Evolutionary conservation across 1,284 basidiomycete species (phyloP).

Genomic region (Entoloma clypeatum): DNA sequence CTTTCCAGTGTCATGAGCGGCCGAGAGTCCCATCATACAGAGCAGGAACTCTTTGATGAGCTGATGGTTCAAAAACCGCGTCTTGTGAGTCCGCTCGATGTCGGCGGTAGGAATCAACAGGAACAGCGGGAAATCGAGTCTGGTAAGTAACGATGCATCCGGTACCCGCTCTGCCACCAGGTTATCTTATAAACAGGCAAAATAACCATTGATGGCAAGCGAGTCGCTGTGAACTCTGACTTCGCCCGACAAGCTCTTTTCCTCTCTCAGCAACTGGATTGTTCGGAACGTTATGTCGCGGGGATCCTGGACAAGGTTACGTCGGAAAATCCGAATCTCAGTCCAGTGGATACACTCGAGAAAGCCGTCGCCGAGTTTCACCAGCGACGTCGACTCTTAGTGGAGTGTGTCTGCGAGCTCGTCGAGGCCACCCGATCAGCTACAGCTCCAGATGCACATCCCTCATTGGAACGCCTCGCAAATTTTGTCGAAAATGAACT

Average conservation of each 20-base stretch:
- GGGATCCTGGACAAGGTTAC: conserved; percentile 64
- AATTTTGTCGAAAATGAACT: conserved; percentile 54
- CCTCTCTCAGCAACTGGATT: conserved; percentile 71
- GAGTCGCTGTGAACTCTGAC: conserved; percentile 64
- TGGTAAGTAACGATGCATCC: conserved; percentile 42
- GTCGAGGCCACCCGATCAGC: conserved; percentile 40
- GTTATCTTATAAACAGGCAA: conserved; percentile 44
- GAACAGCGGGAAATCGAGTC: conserved; percentile 73
- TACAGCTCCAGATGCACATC: conserved; percentile 36
- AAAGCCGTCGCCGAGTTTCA: conserved; percentile 65
- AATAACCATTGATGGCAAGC: conserved; percentile 53
- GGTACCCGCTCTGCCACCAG: not conserved
- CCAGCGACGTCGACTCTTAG: conserved; percentile 58
- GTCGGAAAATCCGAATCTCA: conserved; percentile 59
- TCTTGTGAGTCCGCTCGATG: conserved; percentile 59
- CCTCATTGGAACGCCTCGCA: conserved; percentile 46
- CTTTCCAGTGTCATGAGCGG: conserved; percentile 30
- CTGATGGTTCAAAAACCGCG: conserved; percentile 61
- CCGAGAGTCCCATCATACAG: conserved; percentile 44
- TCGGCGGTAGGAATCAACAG: conserved; percentile 54
- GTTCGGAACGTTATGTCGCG: conserved; percentile 74
- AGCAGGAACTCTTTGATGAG: conserved; percentile 73
- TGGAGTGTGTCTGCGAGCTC: conserved; percentile 56
- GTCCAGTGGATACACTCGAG: conserved; percentile 55
- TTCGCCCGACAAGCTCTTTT: conserved; percentile 74